Evolutionary conservation across 305 asterid species (phyloP).

Genomic region (Fraxinus velutina): DNA sequence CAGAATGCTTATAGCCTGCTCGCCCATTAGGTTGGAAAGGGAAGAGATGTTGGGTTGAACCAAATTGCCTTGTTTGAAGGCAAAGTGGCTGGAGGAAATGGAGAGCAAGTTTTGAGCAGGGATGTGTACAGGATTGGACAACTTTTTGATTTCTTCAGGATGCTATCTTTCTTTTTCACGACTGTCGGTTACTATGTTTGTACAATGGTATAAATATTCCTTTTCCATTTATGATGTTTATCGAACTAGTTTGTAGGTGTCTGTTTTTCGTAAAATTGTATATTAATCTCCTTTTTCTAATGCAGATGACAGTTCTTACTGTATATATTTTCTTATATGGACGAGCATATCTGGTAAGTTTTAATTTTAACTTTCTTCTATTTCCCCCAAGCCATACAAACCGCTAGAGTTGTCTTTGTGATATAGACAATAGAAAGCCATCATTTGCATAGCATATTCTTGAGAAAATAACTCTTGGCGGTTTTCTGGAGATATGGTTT

Average conservation of each 20-base stretch:
- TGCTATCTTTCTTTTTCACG: constrained; percentile 90
- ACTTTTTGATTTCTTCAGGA: constrained; percentile 91
- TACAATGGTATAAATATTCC: constrained; percentile 77
- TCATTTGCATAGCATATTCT: not conserved
- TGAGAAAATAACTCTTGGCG: not conserved
- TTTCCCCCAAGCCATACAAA: not conserved
- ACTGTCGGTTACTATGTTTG: constrained; percentile 95
- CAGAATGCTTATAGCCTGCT: constrained; percentile 25
- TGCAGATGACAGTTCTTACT: constrained; percentile 98
- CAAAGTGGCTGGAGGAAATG: constrained; percentile 98
- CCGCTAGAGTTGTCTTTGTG: not conserved
- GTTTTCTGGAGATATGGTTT: not conserved
- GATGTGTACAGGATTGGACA: constrained; percentile 97
- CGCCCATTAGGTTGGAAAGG: constrained; percentile 86
- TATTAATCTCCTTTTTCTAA: constrained; percentile 20
- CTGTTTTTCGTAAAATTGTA: constrained; percentile 22
- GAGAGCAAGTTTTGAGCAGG: constrained; percentile 98
- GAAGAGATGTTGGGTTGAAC: constrained; percentile 98
- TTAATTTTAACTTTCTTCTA: constrained; percentile 21
- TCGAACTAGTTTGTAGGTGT: constrained; percentile 11
- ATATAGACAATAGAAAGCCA: not conserved
- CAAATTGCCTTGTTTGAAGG: constrained; percentile 98
- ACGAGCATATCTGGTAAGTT: constrained; percentile 90
- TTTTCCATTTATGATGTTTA: not conserved
- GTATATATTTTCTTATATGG: constrained; percentile 90